A percentile compares a stretch with the other conserved stretches of the same genome.
Conservation (phyloP, 176 grass and related monocot species). For the Carex pumila region DNA sequence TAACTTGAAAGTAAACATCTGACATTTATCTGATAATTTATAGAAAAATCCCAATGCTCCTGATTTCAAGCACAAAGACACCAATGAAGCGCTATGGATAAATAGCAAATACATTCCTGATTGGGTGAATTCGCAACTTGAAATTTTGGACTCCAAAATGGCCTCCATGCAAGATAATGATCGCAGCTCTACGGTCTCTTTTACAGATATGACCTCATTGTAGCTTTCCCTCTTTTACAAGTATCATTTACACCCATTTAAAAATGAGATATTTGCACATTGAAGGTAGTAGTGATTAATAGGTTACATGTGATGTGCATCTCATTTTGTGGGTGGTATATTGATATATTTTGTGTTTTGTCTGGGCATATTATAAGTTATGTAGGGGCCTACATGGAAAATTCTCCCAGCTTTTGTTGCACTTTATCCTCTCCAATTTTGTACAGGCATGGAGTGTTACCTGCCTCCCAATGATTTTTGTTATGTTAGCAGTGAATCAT, state of each 20-base stretch:
- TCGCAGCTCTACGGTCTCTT: constrained; percentile 3
- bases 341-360: neutral
- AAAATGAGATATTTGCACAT: neutral
- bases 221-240: neutral
- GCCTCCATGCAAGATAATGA: constrained; percentile 13
- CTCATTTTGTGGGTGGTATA: neutral
- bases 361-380: neutral
- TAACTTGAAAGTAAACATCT: neutral
- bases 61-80: constrained; percentile 28
- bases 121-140: constrained; percentile 14
- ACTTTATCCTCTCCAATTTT: constrained; percentile 14
- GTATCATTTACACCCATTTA: neutral
- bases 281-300: neutral
- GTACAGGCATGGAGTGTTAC: neutral
- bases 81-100: constrained; percentile 13
- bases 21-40: neutral
- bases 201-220: constrained; percentile 2
- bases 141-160: constrained; percentile 16
- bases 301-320: neutral
- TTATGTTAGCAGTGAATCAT: neutral
- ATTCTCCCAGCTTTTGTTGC: neutral
- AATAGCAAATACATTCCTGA: constrained; percentile 20
- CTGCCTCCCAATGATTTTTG: neutral
- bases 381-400: neutral
- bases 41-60: constrained; percentile 22